Evolutionary conservation across 768 basidiomycete species (phyloP).

Genomic region (Cystoderma amianthinum): DNA sequence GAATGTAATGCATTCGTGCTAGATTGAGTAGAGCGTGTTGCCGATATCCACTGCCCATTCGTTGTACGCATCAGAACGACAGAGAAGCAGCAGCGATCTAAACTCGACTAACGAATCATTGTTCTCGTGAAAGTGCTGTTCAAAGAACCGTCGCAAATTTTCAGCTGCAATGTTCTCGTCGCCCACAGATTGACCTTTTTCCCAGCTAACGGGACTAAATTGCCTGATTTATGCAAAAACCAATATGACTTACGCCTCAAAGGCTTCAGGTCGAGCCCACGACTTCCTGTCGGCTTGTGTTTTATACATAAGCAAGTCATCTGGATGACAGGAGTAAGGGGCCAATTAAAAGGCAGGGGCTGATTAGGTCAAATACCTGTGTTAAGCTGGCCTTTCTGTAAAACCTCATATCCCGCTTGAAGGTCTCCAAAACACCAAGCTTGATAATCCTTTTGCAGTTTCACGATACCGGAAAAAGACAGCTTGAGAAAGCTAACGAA

Average conservation of each 20-base stretch:
- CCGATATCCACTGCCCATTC: slow-evolving; percentile 64
- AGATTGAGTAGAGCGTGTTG: slow-evolving; percentile 77
- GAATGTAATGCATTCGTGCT: slow-evolving; percentile 70
- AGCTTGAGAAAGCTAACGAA: slow-evolving; percentile 70
- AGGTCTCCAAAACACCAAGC: slow-evolving; percentile 50
- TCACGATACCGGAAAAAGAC: slow-evolving; percentile 64
- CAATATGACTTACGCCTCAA: slow-evolving; percentile 42
- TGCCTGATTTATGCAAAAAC: no score
- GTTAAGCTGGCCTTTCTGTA: slow-evolving; percentile 47
- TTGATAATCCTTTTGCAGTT: slow-evolving; percentile 60
- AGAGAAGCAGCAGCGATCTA: no score
- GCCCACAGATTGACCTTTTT: slow-evolving; percentile 54
- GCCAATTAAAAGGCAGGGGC: background rate
- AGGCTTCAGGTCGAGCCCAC: slow-evolving; percentile 57
- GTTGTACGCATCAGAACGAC: no score
- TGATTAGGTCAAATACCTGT: slow-evolving; percentile 34
- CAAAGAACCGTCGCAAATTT: slow-evolving; percentile 72
- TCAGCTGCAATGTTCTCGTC: slow-evolving; percentile 68
- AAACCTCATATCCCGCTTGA: slow-evolving; percentile 38
- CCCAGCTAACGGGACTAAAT: slow-evolving; percentile 41
- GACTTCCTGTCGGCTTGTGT: slow-evolving; percentile 58
- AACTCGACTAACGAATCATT: slow-evolving; percentile 70
- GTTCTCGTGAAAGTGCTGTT: slow-evolving; percentile 76
- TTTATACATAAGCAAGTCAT: slow-evolving; percentile 50
- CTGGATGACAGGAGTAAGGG: slow-evolving; percentile 11